Base-by-base conservation (phyloP, 345 rosid species). In the Eucalyptus cloeziana region DNA sequence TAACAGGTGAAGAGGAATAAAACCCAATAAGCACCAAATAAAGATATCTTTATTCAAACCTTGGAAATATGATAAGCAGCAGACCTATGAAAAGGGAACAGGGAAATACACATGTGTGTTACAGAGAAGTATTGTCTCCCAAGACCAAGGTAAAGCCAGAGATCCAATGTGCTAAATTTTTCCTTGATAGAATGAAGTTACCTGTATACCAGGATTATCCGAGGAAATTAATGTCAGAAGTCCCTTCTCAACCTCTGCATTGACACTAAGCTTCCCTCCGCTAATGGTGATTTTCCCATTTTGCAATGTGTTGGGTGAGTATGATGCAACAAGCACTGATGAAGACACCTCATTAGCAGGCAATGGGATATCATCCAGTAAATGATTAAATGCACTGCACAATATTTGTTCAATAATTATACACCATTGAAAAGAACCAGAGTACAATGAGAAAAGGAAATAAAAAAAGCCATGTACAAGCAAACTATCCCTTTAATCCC, bases 191-290 rank as follows among this genome's bases (percentile, higher is more conserved):
- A 86, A 86, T 49, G 90, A 88, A 89, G 69, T 87, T 71, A 96
- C 99, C 98, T 96, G 98, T 87, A 95, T 90, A 88, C 97, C 98
- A 89, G 96, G 92, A 92, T 93, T 89, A 91, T 98, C 98, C 3
- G 99, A 93, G 89, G 96, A 96, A 92, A 98, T 92, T 88, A 98
- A 88, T 85, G 99, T 96, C 91, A 98, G 90, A 90, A 98, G 92
- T 86, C 99, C 99, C 93, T 96, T 98, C 91, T 98, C 99, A 86
- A 96, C 94, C 93, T 96, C 99, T 79, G 95, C 94, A 87, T 92
- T 94, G n/a, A 89, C 50, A 31, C 93, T 90, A 14, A 92, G 90
- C 91, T 95, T 97, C 90, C 94, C 98, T 91, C 95, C 97, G 31
- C 96, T 94, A 90, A 93, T 87, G 91, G 95, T 91, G 86, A 93